phyloP scores from a whole-genome alignment of 257 asterid genomes.

The Solanum okadae region DNA sequence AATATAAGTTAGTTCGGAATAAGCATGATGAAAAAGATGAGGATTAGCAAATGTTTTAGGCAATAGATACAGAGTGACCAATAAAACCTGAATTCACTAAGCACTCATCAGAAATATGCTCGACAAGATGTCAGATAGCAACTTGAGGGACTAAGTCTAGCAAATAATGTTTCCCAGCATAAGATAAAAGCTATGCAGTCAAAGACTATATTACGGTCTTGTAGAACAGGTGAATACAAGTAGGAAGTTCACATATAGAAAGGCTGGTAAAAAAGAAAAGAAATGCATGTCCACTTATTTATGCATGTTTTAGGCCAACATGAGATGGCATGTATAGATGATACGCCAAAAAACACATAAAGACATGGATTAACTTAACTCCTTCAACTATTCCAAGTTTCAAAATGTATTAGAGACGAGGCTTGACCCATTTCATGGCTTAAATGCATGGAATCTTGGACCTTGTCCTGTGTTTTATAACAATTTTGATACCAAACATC shows the following conservation, averaged over 20 bases:
- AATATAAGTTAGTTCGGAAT: not conserved
- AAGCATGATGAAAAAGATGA: not conserved
- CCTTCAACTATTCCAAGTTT: not conserved
- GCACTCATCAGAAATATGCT: not conserved
- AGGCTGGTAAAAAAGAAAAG: not conserved
- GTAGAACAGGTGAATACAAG: not conserved
- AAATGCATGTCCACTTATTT: not conserved
- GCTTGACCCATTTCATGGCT: not conserved
- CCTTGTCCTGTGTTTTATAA: not conserved
- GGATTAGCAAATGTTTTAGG: not conserved
- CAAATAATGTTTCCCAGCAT: not conserved
- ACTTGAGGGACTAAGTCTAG: not conserved
- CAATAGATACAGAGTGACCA: not conserved
- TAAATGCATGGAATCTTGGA: not conserved
- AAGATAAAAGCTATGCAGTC: not conserved
- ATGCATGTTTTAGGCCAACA: not conserved
- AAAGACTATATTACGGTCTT: not conserved
- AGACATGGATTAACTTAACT: not conserved
- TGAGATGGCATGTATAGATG: not conserved
- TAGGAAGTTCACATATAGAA: not conserved
- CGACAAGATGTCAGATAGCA: not conserved
- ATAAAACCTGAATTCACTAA: not conserved
- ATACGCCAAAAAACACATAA: not conserved
- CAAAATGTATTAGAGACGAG: not conserved
- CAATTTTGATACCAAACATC: not conserved